Evolutionary conservation across 2,329 filamentous ascomycete species (phyloP), one percentile per base, ranked within the genome.

Genomic region (Metarhizium brunneum): DNA sequence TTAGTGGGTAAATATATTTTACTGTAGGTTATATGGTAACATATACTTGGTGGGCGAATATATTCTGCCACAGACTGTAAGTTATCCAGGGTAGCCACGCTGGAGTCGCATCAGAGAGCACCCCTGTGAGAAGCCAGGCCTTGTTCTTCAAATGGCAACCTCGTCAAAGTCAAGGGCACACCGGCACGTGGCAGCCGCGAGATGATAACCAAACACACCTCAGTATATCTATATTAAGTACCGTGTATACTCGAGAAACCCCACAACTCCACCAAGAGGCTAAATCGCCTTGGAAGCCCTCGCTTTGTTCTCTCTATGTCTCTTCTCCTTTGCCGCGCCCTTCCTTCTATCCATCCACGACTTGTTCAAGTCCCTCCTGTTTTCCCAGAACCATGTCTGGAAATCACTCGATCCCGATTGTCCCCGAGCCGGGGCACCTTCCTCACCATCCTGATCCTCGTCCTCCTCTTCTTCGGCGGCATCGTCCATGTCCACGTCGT

Each of bases 361-460:
- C 54, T 79, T 71, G 64, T 86, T 87, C 54, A 85, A 71, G 43
- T 87, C 80, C 1, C 84, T 78, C 16, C 85, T 73, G 59, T 85
- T 80, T 61, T 86, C 80, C 78, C 83, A 87, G 68, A 88, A 88
- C 77, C 81, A 85, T 55, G 81, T 78, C 65, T 84, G 80, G 62
- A 86, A 86, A 58, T 85, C 81, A 48, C 71, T 78, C 4, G 68
- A 73, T 2, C 65, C 63, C 10, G 66, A 62, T 6, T 57, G 55
- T 18, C 60, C 61, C 32, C 59, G 54, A 6, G 54, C 56, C 6
- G 62, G 59, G 1, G 59, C 61, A 10, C 59, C 61, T 40, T 59
- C 66, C 43, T 60, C 68, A 3, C 62, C 65, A 18, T 68, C 65
- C 16, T 63, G 64, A 4, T 66, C 67, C 6, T 68, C 66, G 4